phyloP scores from a whole-genome alignment of 2,329 filamentous ascomycete species.

The Penicillium sp. region DNA sequence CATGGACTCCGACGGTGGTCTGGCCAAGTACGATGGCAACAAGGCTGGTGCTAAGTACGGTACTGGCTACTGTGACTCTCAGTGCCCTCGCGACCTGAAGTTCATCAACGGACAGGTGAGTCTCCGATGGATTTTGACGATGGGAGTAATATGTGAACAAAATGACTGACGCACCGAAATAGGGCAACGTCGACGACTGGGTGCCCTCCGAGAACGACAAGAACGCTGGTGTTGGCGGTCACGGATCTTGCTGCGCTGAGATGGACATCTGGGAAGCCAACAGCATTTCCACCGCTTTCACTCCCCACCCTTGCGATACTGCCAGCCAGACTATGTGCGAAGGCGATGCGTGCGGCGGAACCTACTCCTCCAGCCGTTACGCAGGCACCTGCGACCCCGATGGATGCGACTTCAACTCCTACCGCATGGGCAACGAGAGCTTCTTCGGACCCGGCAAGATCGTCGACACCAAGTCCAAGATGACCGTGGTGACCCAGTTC shows the following conservation, averaged over 20 bases:
- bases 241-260: conserved; percentile 67
- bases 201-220: conserved; percentile 53
- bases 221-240: conserved; percentile 55
- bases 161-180: not conserved
- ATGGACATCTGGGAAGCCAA: conserved; percentile 75
- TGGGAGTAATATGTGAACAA: not conserved
- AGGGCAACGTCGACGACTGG: conserved; percentile 60
- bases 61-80: conserved; percentile 65
- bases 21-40: conserved; percentile 53
- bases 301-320: conserved; percentile 64
- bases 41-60: conserved; percentile 62
- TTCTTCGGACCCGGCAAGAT: conserved; percentile 64
- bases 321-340: conserved; percentile 55
- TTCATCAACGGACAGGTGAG: conserved; percentile 41
- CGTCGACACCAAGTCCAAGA: conserved; percentile 60
- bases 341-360: conserved; percentile 56
- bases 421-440: conserved; percentile 63
- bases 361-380: conserved; percentile 57
- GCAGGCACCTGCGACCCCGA: conserved; percentile 66
- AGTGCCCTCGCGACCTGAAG: conserved; percentile 56
- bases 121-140: not conserved
- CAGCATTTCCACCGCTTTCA: conserved; percentile 63
- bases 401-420: conserved; percentile 71
- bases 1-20: conserved; percentile 63
- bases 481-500: conserved; percentile 71